These are phyloP conservation scores for Fragaria ananassa DNA, from an alignment of 306 rosid species.

Conservation along the genomic window DNA sequence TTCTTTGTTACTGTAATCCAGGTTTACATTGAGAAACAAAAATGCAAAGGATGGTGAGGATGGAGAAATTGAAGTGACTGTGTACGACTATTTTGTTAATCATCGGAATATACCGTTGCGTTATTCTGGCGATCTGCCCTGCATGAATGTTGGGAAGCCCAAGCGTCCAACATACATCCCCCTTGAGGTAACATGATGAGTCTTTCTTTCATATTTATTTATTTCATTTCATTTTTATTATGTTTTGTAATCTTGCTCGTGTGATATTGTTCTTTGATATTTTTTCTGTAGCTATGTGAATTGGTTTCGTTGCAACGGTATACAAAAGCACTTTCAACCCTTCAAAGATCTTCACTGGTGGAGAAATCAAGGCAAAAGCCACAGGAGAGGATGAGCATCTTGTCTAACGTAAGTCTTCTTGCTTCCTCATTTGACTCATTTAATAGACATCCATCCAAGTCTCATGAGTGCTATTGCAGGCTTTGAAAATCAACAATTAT, in stretches of 20 bases:
- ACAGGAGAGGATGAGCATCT: slow-evolving; percentile 69
- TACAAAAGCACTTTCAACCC: slow-evolving; percentile 72
- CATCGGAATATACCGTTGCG: slow-evolving; percentile 51
- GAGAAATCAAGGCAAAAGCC: slow-evolving; percentile 97
- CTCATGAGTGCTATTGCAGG: slow-evolving; percentile 38
- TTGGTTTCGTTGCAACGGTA: slow-evolving; percentile 86
- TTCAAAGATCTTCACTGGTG: slow-evolving; percentile 77
- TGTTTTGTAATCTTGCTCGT: background rate
- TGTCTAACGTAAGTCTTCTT: slow-evolving; percentile 51
- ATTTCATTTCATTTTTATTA: background rate
- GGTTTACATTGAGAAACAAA: slow-evolving; percentile 62
- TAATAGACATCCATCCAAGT: background rate
- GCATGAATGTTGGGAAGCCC: slow-evolving; percentile 92
- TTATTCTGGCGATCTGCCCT: slow-evolving; percentile 73
- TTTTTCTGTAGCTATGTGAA: slow-evolving; percentile 53
- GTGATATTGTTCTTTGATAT: background rate
- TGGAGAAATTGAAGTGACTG: slow-evolving; percentile 58
- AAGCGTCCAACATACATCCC: slow-evolving; percentile 85
- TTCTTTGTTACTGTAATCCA: slow-evolving; percentile 10
- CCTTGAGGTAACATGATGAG: slow-evolving; percentile 54
- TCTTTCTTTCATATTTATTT: background rate
- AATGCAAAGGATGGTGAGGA: slow-evolving; percentile 41
- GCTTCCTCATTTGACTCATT: background rate
- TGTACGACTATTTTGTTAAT: slow-evolving; percentile 74
- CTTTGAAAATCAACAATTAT: slow-evolving; percentile 62